A percentile compares a stretch with the other conserved stretches of the same genome.
phyloP scores from a whole-genome alignment of 495 filamentous ascomycete genomes.

The Penicillium pulvis region DNA sequence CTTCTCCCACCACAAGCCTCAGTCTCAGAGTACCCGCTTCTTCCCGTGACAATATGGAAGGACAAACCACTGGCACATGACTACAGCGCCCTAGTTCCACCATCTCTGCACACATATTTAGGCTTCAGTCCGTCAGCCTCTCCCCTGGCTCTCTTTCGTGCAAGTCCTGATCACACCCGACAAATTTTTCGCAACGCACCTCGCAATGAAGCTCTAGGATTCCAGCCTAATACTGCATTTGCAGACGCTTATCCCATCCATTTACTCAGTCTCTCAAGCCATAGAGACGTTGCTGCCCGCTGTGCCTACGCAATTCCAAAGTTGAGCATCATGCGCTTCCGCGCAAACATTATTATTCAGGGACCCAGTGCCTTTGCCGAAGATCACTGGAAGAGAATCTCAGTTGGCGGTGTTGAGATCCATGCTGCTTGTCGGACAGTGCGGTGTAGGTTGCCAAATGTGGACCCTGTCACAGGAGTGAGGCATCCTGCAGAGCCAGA shows the following conservation, averaged over 20 bases:
- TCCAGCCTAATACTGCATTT: conserved; percentile 77
- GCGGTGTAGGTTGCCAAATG: conserved; percentile 83
- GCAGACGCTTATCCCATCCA: conserved; percentile 90
- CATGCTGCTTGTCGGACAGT: conserved; percentile 73
- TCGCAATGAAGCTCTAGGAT: conserved; percentile 64
- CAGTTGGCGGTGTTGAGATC: conserved; percentile 47
- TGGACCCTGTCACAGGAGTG: conserved; percentile 72
- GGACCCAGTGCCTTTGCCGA: conserved; percentile 68
- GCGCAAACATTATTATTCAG: conserved; percentile 78
- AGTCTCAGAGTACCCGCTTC: conserved; percentile 57
- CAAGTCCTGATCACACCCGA: conserved; percentile 61
- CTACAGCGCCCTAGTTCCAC: conserved; percentile 51
- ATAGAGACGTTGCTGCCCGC: conserved; percentile 58
- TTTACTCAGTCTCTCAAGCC: conserved; percentile 71
- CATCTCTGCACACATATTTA: conserved; percentile 59
- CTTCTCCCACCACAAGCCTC: conserved; percentile 58
- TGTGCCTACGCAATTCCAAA: conserved; percentile 59
- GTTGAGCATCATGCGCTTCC: conserved; percentile 72
- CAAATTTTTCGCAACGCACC: conserved; percentile 79
- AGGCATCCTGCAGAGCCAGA: conserved; percentile 74
- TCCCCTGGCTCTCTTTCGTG: conserved; percentile 68
- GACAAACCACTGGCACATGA: conserved; percentile 57
- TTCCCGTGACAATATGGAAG: conserved; percentile 77
- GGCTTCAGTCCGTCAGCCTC: conserved; percentile 39
- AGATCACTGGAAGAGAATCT: conserved; percentile 76